Evolutionary conservation across 805 yeast species (phyloP), one percentile per base, ranked within the genome.

Genomic region (Brettanomyces custersianus): DNA sequence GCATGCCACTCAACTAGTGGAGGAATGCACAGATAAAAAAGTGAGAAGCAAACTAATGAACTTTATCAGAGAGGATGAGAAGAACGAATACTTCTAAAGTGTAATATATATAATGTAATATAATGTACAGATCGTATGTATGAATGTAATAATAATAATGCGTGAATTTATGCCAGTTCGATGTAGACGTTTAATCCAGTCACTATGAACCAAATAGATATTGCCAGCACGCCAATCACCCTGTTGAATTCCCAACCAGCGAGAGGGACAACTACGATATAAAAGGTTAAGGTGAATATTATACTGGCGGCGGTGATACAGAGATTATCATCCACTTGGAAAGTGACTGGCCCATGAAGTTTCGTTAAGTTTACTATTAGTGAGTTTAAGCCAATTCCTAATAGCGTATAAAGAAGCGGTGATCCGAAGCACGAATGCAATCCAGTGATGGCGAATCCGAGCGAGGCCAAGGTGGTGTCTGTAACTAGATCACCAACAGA

Each of bases 351-450:
- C 12, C 33, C 27, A 15, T 30, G 11, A 15, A 42, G 40, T 1
- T 39, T 38, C 28, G 34, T 43, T 1, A 46, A n/a, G 34, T 40
- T 40, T 22, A 59, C 49, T 4, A 63, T 45, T 26, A 60, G 42
- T 2, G 73, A 67, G 46, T 70, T 70, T 11, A 64, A 46, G 0
- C 79, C 79, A 16, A 72, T 57, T 2, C 78, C 79, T 15, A 71
- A 49, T 40, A 72, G 51, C 7, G 69, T 63, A 29, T 68, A 59
- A 11, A 72, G 46, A 11, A 72, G 51, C 0, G 77, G 76, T 1
- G 78, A 67, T 1, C 79, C 78, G 38, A 72, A 58, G 43, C 77
- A 71, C 1, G 78, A 65, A 43, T 67, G 68, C 7, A 72, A 49
- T 0, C 77, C 77, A 9, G 64, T 64, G 7, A 64, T 45, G 6